Evolutionary conservation across 176 grass and related monocot genomes (phyloP), one percentile per base, ranked within the genome.

Genomic region (Saccharum spontaneum): DNA sequence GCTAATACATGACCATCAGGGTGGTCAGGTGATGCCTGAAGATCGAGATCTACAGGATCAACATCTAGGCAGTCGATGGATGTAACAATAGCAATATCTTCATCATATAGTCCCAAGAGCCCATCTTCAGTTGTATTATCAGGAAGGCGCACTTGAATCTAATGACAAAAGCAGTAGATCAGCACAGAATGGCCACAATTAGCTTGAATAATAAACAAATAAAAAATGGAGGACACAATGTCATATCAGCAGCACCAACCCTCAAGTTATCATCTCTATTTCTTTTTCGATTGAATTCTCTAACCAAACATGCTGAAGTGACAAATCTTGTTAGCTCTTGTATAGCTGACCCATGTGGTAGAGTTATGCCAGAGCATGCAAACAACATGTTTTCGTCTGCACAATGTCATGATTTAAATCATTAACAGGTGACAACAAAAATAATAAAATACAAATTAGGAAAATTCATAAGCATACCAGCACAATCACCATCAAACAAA

Each of bases 71-170:
- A 7, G 24, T 1, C 61, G 3, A 38, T 11, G 60, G 4, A 84
- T 10, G 71, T 59, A 12, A 78, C 64, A 8, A 78, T 44, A 44
- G 46, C 74, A 57, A 85, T 79, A 46, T 33, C 6, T 31, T 46
- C 1, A 65, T 73, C 77, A 40, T 86, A 86, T 28, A 86, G 67
- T 26, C 67, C 84, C 76, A 86, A 86, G 30, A 79, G 24, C 10
- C 65, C 83, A 85, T 6, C 7, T 5, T 30, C 2, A 78, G 1
- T 62, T 36, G 1, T n/a, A 46, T 18, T 8, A n/a, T 78, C 0
- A 46, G 83, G 83, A 71, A 85, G 83, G 18, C 75, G 12, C 18
- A 85, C 83, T 71, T 20, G 17, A 85, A 79, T n/a, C 75, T 85
- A 30, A 61, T 34, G 69, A 79, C 69, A 69, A 61, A 78, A 69